A percentile compares a stretch with the other conserved stretches of the same genome.
These are phyloP conservation scores for Kluyveromyces wickerhamii DNA, from an alignment of 805 yeast genomes.

Conservation along the genomic window DNA sequence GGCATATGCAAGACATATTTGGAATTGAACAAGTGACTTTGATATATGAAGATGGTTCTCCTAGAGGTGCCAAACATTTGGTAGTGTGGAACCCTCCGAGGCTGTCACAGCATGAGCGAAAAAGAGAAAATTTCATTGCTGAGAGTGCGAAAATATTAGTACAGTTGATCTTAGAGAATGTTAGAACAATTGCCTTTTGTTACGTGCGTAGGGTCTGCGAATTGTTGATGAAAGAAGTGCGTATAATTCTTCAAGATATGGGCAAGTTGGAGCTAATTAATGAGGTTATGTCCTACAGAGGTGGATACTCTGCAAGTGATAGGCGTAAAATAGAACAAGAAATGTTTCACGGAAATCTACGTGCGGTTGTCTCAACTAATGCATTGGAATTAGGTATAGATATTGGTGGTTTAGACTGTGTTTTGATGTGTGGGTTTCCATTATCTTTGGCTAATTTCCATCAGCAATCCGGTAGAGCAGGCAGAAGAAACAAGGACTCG, in stretches of 20 bases:
- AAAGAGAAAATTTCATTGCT: conserved; percentile 60
- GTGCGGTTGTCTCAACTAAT: conserved; percentile 88
- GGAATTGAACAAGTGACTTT: conserved; percentile 56
- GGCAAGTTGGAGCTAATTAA: conserved; percentile 39
- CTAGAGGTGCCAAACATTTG: conserved; percentile 66
- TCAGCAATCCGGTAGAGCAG: conserved; percentile 97
- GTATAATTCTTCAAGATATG: conserved; percentile 41
- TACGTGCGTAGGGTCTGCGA: conserved; percentile 83
- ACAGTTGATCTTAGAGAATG: conserved; percentile 50
- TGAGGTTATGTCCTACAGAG: conserved; percentile 89
- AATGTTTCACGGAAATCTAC: conserved; percentile 80
- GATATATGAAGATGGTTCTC: conserved; percentile 79
- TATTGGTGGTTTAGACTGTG: conserved; percentile 88
- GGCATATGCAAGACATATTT: conserved; percentile 67
- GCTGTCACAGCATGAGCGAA: conserved; percentile 44
- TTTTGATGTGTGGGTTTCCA: conserved; percentile 89
- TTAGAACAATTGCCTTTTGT: conserved; percentile 85
- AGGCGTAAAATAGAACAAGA: conserved; percentile 80
- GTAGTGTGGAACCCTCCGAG: conserved; percentile 83
- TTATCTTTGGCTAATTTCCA: conserved; percentile 76
- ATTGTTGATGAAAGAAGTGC: conserved; percentile 72
- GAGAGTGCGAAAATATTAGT: conserved; percentile 74
- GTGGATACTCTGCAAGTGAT: conserved; percentile 85
- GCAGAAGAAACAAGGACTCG: conserved; percentile 79
- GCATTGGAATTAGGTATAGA: conserved; percentile 95